Evolutionary conservation across 495 filamentous ascomycete species (phyloP).

Genomic region (Podospora conica): DNA sequence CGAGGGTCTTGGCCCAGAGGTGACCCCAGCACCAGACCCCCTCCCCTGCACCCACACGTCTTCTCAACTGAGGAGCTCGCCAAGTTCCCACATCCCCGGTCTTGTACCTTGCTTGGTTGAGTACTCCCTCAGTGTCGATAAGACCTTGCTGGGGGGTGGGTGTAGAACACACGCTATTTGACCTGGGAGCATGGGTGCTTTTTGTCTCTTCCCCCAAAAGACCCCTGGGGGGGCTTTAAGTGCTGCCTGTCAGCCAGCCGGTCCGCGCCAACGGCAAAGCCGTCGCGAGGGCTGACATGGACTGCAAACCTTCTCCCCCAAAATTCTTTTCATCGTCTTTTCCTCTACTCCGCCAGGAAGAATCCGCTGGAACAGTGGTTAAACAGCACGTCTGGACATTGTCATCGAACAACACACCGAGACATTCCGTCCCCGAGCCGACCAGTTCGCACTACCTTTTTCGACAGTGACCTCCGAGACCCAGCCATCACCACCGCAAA

Average conservation of each 20-base stretch:
- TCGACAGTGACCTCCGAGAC: not conserved
- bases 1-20: slow-evolving; percentile 20
- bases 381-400: slow-evolving; percentile 1
- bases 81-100: not conserved
- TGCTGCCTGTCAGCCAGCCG: slow-evolving; percentile 15
- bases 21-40: slow-evolving; percentile 15
- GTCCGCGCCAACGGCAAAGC: slow-evolving; percentile 14
- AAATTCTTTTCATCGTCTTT: slow-evolving; percentile 7
- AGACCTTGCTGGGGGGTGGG: slow-evolving; percentile 12
- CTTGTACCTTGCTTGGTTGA: slow-evolving; percentile 9
- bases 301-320: slow-evolving; percentile 9
- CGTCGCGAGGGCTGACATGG: slow-evolving; percentile 16
- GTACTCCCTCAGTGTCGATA: slow-evolving; percentile 7
- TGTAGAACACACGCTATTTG: slow-evolving; percentile 5
- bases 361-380: slow-evolving; percentile 8
- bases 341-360: slow-evolving; percentile 2
- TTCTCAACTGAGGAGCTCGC: slow-evolving; percentile 5
- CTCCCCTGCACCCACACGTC: slow-evolving; percentile 21
- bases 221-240: slow-evolving; percentile 7
- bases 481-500: not conserved
- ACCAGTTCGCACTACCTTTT: not conserved
- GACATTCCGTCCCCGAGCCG: not conserved
- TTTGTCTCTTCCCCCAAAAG: not conserved
- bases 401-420: slow-evolving; percentile 5
- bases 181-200: slow-evolving; percentile 15